Percentiles rank a stretch among this genome's conserved stretches.
Conservation (phyloP, 306 rosid species). For the Corylus americana region DNA sequence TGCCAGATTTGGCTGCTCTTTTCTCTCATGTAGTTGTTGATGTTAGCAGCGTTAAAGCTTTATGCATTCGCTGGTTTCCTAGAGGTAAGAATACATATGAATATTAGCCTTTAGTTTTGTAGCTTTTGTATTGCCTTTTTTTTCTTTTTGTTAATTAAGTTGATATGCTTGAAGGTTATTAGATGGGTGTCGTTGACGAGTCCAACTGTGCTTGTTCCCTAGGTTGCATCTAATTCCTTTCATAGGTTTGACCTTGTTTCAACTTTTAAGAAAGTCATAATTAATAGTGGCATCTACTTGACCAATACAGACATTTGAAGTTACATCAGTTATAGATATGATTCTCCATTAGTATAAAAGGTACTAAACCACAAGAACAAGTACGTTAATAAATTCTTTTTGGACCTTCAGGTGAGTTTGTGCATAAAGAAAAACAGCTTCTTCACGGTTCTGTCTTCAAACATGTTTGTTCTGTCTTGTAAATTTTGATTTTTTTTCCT, state of each 20-base stretch:
- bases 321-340: not conserved
- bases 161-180: not conserved
- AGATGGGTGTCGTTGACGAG: not conserved
- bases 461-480: not conserved
- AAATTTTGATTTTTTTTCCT: not conserved
- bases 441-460: not conserved
- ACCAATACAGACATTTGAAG: not conserved
- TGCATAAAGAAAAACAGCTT: not conserved
- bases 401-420: not conserved
- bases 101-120: not conserved
- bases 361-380: not conserved
- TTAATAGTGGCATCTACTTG: not conserved
- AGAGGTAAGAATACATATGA: slow-evolving; percentile 53
- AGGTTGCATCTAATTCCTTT: not conserved
- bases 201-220: not conserved
- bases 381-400: not conserved
- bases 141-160: not conserved
- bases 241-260: not conserved
- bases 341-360: not conserved
- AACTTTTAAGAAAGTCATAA: not conserved
- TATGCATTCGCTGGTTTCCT: slow-evolving; percentile 92
- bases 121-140: not conserved
- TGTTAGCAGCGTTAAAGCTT: slow-evolving; percentile 87
- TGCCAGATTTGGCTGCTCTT: slow-evolving; percentile 89
- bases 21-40: slow-evolving; percentile 95